Base-by-base conservation (phyloP, 352 stramenopile species). In the Phytophthora pseudosyringae region DNA sequence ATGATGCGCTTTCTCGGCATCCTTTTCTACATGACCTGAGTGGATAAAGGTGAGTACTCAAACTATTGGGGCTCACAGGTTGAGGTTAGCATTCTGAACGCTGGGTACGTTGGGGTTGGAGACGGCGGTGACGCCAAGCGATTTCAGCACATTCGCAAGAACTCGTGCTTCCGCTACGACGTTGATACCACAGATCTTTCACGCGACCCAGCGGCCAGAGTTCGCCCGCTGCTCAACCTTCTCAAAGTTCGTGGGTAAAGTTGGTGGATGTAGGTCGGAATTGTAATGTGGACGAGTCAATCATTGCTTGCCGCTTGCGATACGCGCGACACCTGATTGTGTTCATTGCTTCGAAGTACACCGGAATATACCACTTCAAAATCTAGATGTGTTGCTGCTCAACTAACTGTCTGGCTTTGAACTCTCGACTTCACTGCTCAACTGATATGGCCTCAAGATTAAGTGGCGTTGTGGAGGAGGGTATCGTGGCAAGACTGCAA, bases 301-400 rank as follows among this genome's bases (percentile, higher is more conserved):
- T 32, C 11, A 32, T 67, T 6, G 40, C 49, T 10, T 60, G 43
- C 28, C 41, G 49, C 9, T 54, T 41, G 1, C 40, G 43, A 2
- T 29, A 51, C 13, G 44, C 16, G 6, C 16, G 50, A 16, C 41
- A 61, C 16, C 8, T 67, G 11, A 50, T 51, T n/a, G 49, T 67
- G 0, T 61, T 47, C 36, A 61, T 61, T 44, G 41, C 43, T 10
- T 54, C 12, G 0, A 67, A 67, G 28, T 35, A 43, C 11, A 59
- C 21, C 29, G 72, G 64, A 4, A 75, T 76, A 25, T 73, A 53
- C 13, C 28, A 53, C 4, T 53, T 43, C 10, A 26, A 13, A 11
- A 12, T 43, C 6, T 41, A 25, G 10, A 53, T 43, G 46, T 3
- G 6, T 29, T 53, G n/a, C n/a, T 43, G 46, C n/a, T 53, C 46